Evolutionary conservation across 441 rosid genomes (phyloP).

Genomic region (Rhodomyrtus psidioides): DNA sequence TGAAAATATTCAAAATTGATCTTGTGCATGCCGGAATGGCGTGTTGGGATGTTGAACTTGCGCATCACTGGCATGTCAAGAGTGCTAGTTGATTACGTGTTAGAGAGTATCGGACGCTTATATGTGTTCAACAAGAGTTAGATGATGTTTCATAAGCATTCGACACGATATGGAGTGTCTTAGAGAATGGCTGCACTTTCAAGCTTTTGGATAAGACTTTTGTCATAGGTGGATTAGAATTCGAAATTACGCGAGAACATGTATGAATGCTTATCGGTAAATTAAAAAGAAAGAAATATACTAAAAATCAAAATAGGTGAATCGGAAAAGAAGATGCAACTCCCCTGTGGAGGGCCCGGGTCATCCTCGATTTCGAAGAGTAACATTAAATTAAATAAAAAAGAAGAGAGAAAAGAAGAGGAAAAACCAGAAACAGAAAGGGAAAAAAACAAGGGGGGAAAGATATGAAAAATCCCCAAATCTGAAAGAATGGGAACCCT

Average conservation of each 20-base stretch:
- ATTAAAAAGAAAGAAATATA: neutral
- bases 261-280: neutral
- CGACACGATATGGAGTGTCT: too few species aligned
- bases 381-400: neutral
- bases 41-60: too few species aligned
- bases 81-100: too few species aligned
- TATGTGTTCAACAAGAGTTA: too few species aligned
- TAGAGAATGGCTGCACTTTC: too few species aligned
- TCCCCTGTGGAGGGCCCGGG: neutral
- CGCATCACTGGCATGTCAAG: fast-evolving
- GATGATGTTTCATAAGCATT: too few species aligned
- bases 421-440: neutral
- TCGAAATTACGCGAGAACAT: neutral
- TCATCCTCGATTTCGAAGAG: neutral
- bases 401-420: fast-evolving
- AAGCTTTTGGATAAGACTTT: too few species aligned
- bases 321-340: neutral
- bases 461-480: conserved; percentile 28
- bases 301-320: neutral
- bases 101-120: too few species aligned
- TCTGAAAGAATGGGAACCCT: conserved; percentile 50
- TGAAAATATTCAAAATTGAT: too few species aligned
- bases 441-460: neutral
- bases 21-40: too few species aligned
- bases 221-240: neutral